Evolutionary conservation across 768 basidiomycete genomes (phyloP).

Genomic region (Roridomyces roridus): DNA sequence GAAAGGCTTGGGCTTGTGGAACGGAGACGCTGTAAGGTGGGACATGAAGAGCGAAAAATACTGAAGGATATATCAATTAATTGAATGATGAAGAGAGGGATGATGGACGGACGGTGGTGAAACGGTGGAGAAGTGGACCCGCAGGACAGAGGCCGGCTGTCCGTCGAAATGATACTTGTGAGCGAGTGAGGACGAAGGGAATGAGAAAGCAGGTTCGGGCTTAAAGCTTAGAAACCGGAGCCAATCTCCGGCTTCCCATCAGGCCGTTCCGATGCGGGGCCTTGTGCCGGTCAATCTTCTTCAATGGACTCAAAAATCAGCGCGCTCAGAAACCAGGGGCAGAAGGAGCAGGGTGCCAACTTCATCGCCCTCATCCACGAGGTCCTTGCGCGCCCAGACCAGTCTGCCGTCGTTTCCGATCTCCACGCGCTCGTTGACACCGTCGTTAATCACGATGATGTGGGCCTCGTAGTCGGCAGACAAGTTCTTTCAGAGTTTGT

Average conservation of each 20-base stretch:
- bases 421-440: slow-evolving; percentile 78
- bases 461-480: slow-evolving; percentile 87
- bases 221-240: too few species aligned
- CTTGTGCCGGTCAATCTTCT: too few species aligned
- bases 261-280: too few species aligned
- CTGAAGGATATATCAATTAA: not conserved
- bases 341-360: slow-evolving; percentile 86
- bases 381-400: slow-evolving; percentile 59
- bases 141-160: slow-evolving; percentile 22
- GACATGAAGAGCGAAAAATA: slow-evolving; percentile 40
- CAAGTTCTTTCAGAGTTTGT: slow-evolving; percentile 89
- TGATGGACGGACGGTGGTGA: not conserved
- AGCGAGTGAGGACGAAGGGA: slow-evolving; percentile 18
- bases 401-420: slow-evolving; percentile 53
- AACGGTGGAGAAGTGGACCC: slow-evolving; percentile 2
- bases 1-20: slow-evolving; percentile 53
- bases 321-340: slow-evolving; percentile 66
- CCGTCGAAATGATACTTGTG: slow-evolving; percentile 24
- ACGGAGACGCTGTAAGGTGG: slow-evolving; percentile 46
- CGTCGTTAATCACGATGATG: slow-evolving; percentile 81
- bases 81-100: slow-evolving; percentile 10
- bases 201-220: not conserved
- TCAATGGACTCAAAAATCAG: slow-evolving; percentile 67
- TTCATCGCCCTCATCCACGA: slow-evolving; percentile 74
- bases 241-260: too few species aligned